These are phyloP conservation scores for Blastocystis sp. DNA, from an alignment of 352 stramenopile genomes.

Conservation along the genomic window DNA sequence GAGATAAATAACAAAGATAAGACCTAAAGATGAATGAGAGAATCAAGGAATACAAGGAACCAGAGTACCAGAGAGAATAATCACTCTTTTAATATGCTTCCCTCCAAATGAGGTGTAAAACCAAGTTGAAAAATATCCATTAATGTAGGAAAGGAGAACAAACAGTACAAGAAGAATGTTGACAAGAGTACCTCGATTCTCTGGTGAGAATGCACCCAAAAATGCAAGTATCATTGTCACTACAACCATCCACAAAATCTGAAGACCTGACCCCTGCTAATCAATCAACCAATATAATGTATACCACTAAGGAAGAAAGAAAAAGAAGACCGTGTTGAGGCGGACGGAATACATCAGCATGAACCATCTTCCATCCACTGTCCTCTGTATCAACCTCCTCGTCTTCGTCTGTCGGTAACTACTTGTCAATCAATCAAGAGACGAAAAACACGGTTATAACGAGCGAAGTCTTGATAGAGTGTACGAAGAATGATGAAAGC, in stretches of 20 bases:
- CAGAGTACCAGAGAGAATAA: conserved; percentile 87
- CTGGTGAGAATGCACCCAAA: conserved; percentile 89
- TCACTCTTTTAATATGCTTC: conserved; percentile 95
- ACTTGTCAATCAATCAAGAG: neutral
- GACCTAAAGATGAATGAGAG: conserved; percentile 71
- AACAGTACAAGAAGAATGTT: conserved; percentile 95
- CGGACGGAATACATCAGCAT: conserved; percentile 97
- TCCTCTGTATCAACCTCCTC: conserved; percentile 85
- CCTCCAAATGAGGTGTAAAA: conserved; percentile 97
- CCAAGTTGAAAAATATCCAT: conserved; percentile 89
- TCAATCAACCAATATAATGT: neutral
- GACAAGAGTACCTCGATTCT: conserved; percentile 93
- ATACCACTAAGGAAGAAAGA: conserved; percentile 86
- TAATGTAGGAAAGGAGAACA: conserved; percentile 89
- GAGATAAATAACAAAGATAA: conserved; percentile 92
- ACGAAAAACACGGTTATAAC: conserved; percentile 87
- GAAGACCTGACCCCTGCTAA: conserved; percentile 85
- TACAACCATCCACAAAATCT: conserved; percentile 91
- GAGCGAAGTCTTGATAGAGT: conserved; percentile 92
- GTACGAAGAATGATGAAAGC: conserved; percentile 97
- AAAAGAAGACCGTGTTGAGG: conserved; percentile 87
- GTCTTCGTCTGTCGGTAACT: conserved; percentile 87
- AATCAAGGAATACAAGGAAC: conserved; percentile 78
- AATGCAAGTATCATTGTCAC: conserved; percentile 92
- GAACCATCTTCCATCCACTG: conserved; percentile 97